Evolutionary conservation across 1,284 basidiomycete species (phyloP), one percentile per base, ranked within the genome.

Genomic region (Rhodotorula sp.): DNA sequence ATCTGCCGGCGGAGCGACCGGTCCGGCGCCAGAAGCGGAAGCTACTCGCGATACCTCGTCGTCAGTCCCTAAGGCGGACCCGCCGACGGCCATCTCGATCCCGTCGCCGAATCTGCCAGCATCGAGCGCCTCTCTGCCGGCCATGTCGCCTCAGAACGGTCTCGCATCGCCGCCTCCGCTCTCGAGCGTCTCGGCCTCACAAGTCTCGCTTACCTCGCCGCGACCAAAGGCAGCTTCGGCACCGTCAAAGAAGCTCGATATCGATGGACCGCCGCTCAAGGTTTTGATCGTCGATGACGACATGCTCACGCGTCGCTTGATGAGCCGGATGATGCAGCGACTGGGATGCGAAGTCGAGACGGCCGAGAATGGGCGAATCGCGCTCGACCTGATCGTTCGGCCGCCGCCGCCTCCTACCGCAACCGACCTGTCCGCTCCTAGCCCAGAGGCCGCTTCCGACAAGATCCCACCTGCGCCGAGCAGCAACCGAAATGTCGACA

Each of bases 341-440:
- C 83, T 95, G 7, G 92, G 92, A 1, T 93, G 91, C 81, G 81
- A 82, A 57, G 91, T 94, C 26, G 84, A 86, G 5, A 88, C 87
- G 6, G 93, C 93, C n/a, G 91, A 94, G 81, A 93, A 96, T 78
- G 93, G 93, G 6, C 87, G 89, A 79, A 82, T 90, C 46, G 92
- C 92, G 8, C 82, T 94, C 62, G 88, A 91, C 70, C 85, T 91
- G 83, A 87, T 94, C 57, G 79, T 89, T 23, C 85, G 85, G 18
- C 62, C 71, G 39, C 62, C 71, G 39, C 58, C 57, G 49, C 63
- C 62, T 6, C 43, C 52, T 0, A 54, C 43, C 20, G 26, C 43
- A 10, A 16, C 5, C 48, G 43, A 39, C 20, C 20, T 23, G 10
- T 20, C 57, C 16, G 57, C 57, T 7, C 18, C 29, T 18, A 29